phyloP scores from a whole-genome alignment of 306 rosid species.

The Trichosanthes truncata region DNA sequence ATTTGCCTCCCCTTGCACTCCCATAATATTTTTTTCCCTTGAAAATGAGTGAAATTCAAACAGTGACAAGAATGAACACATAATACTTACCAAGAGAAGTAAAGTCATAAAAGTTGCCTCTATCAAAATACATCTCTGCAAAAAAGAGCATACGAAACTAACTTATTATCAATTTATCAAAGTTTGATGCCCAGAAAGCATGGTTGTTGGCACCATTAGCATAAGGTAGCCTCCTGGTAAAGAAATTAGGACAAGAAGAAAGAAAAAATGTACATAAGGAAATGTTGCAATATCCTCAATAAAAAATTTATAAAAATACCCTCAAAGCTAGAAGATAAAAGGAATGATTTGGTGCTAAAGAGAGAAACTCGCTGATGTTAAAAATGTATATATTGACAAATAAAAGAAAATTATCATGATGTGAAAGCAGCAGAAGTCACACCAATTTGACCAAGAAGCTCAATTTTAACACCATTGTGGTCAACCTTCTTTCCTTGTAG shows the following conservation, averaged over 20 bases:
- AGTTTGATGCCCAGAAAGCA: background rate
- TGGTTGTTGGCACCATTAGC: background rate
- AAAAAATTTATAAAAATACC: background rate
- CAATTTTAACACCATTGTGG: slow-evolving; percentile 93
- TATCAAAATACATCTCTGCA: slow-evolving; percentile 96
- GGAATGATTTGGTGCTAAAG: background rate
- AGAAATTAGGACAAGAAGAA: background rate
- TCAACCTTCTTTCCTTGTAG: slow-evolving; percentile 93
- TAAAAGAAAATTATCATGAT: background rate
- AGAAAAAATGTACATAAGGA: background rate
- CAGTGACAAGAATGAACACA: slow-evolving; percentile 9
- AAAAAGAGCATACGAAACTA: background rate
- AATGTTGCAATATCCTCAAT: background rate
- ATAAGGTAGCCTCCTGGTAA: background rate
- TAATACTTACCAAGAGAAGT: slow-evolving; percentile 86
- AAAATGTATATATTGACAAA: background rate
- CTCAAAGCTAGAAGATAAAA: background rate
- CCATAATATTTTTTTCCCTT: background rate
- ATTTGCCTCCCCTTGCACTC: background rate
- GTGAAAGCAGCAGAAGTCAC: slow-evolving; percentile 7
- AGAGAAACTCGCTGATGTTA: background rate
- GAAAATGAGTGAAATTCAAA: background rate
- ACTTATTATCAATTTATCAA: background rate
- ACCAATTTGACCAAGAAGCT: slow-evolving; percentile 99
- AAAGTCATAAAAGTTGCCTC: slow-evolving; percentile 91